phyloP scores from a whole-genome alignment of 1,284 basidiomycete species.

The Boletus semigastroideus region DNA sequence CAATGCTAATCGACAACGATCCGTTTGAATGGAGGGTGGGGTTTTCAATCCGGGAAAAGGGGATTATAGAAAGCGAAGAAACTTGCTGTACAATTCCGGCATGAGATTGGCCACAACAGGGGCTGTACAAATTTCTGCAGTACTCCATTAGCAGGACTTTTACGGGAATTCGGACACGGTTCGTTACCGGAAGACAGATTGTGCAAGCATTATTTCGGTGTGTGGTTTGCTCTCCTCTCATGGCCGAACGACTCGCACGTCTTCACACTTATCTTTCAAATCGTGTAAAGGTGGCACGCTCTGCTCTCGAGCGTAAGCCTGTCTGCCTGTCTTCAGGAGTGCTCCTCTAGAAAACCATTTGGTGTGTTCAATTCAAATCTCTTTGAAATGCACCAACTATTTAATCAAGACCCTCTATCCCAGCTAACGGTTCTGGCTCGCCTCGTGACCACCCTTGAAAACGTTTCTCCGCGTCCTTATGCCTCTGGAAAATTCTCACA shows the following conservation, averaged over 20 bases:
- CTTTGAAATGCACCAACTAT: conserved; percentile 5
- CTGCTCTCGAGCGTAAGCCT: conserved; percentile 45
- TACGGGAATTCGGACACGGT: too few relatives aligned
- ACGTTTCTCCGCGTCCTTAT: conserved; percentile 9
- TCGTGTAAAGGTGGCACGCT: conserved; percentile 51
- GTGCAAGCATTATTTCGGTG: too few relatives aligned
- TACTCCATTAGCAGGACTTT: too few relatives aligned
- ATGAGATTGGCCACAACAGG: too few relatives aligned
- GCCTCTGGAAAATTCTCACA: conserved; percentile 6
- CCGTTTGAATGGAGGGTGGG: too few relatives aligned
- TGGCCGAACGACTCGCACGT: conserved; percentile 47
- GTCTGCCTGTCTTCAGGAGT: conserved; percentile 68
- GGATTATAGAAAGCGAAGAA: too few relatives aligned
- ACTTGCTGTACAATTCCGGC: too few relatives aligned
- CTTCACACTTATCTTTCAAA: conserved; percentile 58
- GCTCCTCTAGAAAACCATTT: conserved; percentile 76
- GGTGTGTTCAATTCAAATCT: conserved; percentile 44
- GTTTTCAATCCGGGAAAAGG: too few relatives aligned
- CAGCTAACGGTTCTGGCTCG: conserved; percentile 54
- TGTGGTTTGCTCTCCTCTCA: too few relatives aligned
- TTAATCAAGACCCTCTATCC: conserved; percentile 64
- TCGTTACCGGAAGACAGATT: too few relatives aligned
- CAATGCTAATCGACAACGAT: too few relatives aligned
- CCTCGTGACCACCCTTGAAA: conserved; percentile 46
- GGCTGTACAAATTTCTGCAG: too few relatives aligned